Evolutionary conservation across 2,329 filamentous ascomycete genomes (phyloP).

Genomic region (Ascochyta viciae-villosae): DNA sequence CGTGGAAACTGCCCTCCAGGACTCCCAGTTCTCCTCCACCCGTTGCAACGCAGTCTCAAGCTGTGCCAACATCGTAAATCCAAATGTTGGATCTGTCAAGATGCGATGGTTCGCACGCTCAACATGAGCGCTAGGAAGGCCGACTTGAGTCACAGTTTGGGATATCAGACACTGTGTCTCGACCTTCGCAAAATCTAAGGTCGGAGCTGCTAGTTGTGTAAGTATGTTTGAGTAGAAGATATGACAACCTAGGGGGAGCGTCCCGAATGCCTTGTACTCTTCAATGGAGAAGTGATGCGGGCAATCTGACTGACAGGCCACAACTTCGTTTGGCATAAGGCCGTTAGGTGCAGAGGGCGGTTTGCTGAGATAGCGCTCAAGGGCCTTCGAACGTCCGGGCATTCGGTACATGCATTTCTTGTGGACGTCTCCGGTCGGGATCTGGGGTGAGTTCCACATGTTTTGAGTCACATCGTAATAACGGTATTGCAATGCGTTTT

Average conservation of each 20-base stretch:
- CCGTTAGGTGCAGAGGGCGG: slow-evolving; percentile 35
- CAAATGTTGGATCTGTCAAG: slow-evolving; percentile 47
- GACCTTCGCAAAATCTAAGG: slow-evolving; percentile 59
- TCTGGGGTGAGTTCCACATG: slow-evolving; percentile 23
- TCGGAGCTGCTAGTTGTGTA: slow-evolving; percentile 56
- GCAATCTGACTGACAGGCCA: slow-evolving; percentile 52
- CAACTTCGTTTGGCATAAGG: slow-evolving; percentile 57
- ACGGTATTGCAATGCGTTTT: slow-evolving; percentile 54
- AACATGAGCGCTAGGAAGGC: slow-evolving; percentile 38
- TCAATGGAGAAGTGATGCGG: slow-evolving; percentile 58
- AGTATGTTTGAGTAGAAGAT: slow-evolving; percentile 66
- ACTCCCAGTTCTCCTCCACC: slow-evolving; percentile 44
- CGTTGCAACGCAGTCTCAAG: slow-evolving; percentile 21
- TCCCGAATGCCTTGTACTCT: slow-evolving; percentile 62
- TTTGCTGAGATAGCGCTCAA: slow-evolving; percentile 55
- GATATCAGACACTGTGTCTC: slow-evolving; percentile 58
- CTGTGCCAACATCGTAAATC: slow-evolving; percentile 20
- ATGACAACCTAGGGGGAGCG: slow-evolving; percentile 56
- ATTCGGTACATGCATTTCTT: slow-evolving; percentile 53
- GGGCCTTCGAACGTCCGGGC: slow-evolving; percentile 32
- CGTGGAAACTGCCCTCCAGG: slow-evolving; percentile 49
- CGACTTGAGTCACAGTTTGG: slow-evolving; percentile 60
- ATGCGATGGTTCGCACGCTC: slow-evolving; percentile 48
- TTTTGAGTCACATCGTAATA: slow-evolving; percentile 34
- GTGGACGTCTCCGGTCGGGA: slow-evolving; percentile 23